A percentile compares a stretch with the other conserved stretches of the same genome.
Conservation (phyloP, 2,329 filamentous ascomycete species). For the Stylonectria norvegica region DNA sequence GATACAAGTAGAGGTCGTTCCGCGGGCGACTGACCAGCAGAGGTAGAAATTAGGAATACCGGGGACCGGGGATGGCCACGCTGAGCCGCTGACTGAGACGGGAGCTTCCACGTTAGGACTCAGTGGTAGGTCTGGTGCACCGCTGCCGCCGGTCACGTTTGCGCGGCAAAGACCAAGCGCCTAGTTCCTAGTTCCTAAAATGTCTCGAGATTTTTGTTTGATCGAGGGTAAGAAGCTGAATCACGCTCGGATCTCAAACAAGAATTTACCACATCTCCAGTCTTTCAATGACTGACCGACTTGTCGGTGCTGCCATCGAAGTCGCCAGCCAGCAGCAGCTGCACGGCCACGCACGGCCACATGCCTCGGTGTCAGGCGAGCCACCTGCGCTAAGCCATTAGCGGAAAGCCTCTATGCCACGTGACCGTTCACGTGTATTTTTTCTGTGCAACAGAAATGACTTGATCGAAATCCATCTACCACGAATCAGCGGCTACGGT, state of each 20-base stretch:
- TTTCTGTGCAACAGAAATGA: slow-evolving; percentile 1
- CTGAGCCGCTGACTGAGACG: too few relatives aligned
- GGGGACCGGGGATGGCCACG: slow-evolving; percentile 8
- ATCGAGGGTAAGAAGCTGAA: too few relatives aligned
- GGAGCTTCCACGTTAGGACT: too few relatives aligned
- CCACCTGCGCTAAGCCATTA: slow-evolving; percentile 4
- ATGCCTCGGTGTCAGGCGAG: slow-evolving; percentile 3
- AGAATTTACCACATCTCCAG: too few relatives aligned
- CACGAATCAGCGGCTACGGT: too few relatives aligned
- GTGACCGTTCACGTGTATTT: slow-evolving; percentile 12
- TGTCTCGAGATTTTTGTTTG: too few relatives aligned
- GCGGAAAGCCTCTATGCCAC: slow-evolving; percentile 1
- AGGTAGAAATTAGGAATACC: slow-evolving; percentile 23
- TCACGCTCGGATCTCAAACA: too few relatives aligned
- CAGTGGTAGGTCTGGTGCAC: not conserved
- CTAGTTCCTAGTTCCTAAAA: not conserved
- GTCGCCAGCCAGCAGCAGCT: too few relatives aligned
- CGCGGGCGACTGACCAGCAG: slow-evolving; percentile 24
- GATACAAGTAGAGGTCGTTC: slow-evolving; percentile 14
- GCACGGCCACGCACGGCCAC: slow-evolving; percentile 3
- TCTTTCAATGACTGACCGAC: not conserved
- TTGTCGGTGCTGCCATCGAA: too few relatives aligned
- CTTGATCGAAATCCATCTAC: too few relatives aligned
- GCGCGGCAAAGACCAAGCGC: not conserved
- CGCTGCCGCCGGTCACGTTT: not conserved